These are phyloP conservation scores for Pleurotus pulmonarius DNA, from an alignment of 768 basidiomycete genomes.

Conservation along the genomic window DNA sequence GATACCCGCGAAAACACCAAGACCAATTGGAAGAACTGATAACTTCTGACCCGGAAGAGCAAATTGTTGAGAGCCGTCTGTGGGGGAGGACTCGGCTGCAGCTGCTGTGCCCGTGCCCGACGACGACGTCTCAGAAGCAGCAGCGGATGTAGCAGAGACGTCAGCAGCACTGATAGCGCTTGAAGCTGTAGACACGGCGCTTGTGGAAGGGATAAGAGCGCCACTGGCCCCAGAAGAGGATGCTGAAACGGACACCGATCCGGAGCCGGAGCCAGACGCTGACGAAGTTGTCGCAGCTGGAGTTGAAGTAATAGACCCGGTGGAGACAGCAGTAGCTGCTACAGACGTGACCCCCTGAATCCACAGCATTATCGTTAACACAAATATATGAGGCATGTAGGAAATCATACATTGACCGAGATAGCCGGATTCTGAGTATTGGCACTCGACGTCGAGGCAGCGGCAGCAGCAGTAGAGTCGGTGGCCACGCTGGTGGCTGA, in stretches of 20 bases:
- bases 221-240: slow-evolving; percentile 10
- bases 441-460: slow-evolving; percentile 9
- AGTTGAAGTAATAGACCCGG: slow-evolving; percentile 5
- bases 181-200: slow-evolving; percentile 7
- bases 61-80: slow-evolving; percentile 42
- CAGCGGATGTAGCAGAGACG: neutral
- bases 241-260: slow-evolving; percentile 10
- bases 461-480: slow-evolving; percentile 14
- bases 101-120: slow-evolving; percentile 9
- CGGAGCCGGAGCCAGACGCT: neutral
- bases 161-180: slow-evolving; percentile 14
- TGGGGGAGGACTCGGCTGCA: slow-evolving; percentile 18
- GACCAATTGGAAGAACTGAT: slow-evolving; percentile 76
- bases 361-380: neutral
- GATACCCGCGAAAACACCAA: slow-evolving; percentile 82
- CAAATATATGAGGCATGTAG: neutral
- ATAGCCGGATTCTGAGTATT: slow-evolving; percentile 4
- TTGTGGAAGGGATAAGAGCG: neutral
- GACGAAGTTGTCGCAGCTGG: slow-evolving; percentile 11
- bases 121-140: slow-evolving; percentile 6
- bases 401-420: slow-evolving; percentile 11
- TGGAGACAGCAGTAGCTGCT: neutral
- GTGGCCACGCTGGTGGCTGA: slow-evolving; percentile 10
- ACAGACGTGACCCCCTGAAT: slow-evolving; percentile 2
- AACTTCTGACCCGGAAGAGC: slow-evolving; percentile 68